A percentile compares a stretch with the other conserved stretches of the same genome.
Conservation (phyloP, 1,284 basidiomycete species). For the Rhodotorula mucilaginosa region DNA sequence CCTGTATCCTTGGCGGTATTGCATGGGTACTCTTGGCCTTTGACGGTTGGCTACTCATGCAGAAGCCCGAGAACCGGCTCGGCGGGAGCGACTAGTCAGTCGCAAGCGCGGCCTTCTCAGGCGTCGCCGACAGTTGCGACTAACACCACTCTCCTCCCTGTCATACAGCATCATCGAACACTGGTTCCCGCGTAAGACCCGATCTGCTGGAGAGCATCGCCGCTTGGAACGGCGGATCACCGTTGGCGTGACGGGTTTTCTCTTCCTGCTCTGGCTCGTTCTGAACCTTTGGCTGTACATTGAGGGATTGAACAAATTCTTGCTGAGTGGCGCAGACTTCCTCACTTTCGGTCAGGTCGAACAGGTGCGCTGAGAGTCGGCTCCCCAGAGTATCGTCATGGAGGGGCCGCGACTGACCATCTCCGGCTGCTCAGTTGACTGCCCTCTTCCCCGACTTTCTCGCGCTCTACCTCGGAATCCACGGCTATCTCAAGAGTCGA, state of each 20-base stretch:
- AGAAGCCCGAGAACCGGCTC: background rate
- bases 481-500: background rate
- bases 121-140: too few relatives aligned
- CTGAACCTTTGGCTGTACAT: conserved; percentile 14
- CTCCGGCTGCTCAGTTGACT: conserved; percentile 7
- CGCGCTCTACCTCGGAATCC: conserved; percentile 3
- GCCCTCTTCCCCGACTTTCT: conserved; percentile 18
- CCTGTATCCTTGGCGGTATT: conserved; percentile 10
- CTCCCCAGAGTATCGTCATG: too few relatives aligned
- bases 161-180: conserved; percentile 2
- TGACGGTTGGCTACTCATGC: conserved; percentile 7
- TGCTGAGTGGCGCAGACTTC: conserved; percentile 15
- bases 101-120: too few relatives aligned
- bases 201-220: conserved; percentile 11
- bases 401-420: background rate
- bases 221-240: conserved; percentile 13
- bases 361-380: background rate
- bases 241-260: background rate
- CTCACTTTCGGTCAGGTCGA: conserved; percentile 6
- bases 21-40: conserved; percentile 15
- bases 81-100: conserved; percentile 15
- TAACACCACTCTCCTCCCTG: too few relatives aligned
- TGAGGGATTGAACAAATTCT: conserved; percentile 10
- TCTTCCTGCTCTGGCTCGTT: conserved; percentile 7
- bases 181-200: background rate